Conservation (phyloP, 345 rosid genomes). For the Rhodomyrtus tomentosa region DNA sequence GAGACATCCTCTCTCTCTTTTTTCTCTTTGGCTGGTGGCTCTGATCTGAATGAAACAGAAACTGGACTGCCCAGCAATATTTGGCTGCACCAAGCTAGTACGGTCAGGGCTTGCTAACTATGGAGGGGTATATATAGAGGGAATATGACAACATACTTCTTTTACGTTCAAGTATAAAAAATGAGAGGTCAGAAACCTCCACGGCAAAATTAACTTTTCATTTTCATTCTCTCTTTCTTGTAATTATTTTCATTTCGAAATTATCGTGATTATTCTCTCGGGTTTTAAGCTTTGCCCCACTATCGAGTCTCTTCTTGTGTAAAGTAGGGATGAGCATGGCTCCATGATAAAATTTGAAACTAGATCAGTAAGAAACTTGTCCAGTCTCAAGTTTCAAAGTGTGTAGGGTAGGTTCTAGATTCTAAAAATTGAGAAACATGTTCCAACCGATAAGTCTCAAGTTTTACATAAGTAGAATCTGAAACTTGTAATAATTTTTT, state of each 20-base stretch:
- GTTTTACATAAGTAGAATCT: too few species aligned
- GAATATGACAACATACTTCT: background rate
- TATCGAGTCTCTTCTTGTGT: background rate
- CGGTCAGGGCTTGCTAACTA: background rate
- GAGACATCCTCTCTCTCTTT: conserved; percentile 2
- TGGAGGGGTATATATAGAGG: background rate
- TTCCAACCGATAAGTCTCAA: too few species aligned
- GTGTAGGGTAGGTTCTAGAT: too few species aligned
- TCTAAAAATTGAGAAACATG: too few species aligned
- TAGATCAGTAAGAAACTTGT: too few species aligned
- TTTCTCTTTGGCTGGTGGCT: background rate
- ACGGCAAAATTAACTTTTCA: background rate
- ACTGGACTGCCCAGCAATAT: background rate
- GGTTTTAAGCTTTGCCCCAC: background rate
- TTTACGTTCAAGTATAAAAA: background rate
- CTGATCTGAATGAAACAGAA: background rate
- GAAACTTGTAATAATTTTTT: too few species aligned
- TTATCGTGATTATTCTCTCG: background rate
- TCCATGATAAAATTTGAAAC: too few species aligned
- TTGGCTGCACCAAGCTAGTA: background rate
- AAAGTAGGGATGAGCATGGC: background rate
- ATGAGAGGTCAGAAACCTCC: background rate
- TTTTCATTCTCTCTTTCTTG: background rate
- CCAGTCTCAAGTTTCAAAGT: too few species aligned
- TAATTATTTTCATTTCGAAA: background rate